Base-by-base conservation (phyloP, 345 rosid genomes). In the Acer negundo region DNA sequence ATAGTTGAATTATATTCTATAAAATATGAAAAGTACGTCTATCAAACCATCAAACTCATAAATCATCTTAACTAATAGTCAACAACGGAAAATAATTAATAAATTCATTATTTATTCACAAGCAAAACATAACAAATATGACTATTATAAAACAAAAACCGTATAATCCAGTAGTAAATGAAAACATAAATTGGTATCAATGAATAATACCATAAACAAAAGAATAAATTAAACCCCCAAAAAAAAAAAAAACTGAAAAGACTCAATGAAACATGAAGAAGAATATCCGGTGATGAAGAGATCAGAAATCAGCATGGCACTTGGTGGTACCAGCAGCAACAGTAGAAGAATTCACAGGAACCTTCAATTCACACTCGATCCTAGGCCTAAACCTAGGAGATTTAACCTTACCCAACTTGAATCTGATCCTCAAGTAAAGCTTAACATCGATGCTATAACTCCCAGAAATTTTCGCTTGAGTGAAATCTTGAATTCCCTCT, bases 391-490 rank as follows among this genome's bases (percentile, higher is more conserved):
- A 77, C 80, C 77, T 87, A 3, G 82, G 38, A 22, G 78, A 76
- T 86, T 87, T 92, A 63, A 87, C 35, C 75, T 79, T 82, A 3
- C 97, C 92, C 46, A 91, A 28, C 86, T 86, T 91, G 80, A 92
- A 86, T 77, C 92, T 82, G 62, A 94, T 80, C 81, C 84, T 89
- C 81, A 94, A 70, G 46, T 84, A 71, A 61, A 92, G 66, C 75
- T 89, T 83, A 67, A 94, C 79, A 74, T 88, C 85, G 20, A 94
- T 87, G 62, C 77, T 67, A 72, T 86, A 94, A 73, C 79, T 67
- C 69, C 90, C 91, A 0, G 82, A 23, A 11, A 7, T 19, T 53
- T 16, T 91, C 40, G 92, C 94, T 17, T 23, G 19, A 49, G 84
- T 79, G 44, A 75, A 90, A 16, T 78, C 74, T 3, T 80, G n/a